These are phyloP conservation scores for Cercophora sp. DNA, from an alignment of 495 filamentous ascomycete genomes.

Conservation along the genomic window DNA sequence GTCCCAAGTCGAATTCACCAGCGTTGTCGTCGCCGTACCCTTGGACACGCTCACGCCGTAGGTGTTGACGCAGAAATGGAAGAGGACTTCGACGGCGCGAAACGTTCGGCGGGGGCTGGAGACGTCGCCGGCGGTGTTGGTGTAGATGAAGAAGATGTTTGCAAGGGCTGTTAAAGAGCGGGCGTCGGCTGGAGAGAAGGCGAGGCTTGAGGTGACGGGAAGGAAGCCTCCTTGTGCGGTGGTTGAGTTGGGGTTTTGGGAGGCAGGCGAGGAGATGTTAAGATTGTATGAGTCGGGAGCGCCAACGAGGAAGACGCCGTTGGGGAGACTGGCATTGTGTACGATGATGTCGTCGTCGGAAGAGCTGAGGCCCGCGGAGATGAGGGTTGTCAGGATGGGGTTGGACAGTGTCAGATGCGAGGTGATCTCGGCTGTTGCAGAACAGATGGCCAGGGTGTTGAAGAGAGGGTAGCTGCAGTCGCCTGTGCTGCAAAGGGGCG, in stretches of 20 bases:
- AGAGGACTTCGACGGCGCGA: slow-evolving; percentile 25
- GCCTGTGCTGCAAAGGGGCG: slow-evolving; percentile 37
- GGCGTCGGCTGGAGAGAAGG: slow-evolving; percentile 17
- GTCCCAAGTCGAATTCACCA: slow-evolving; percentile 18
- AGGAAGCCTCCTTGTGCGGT: slow-evolving; percentile 12
- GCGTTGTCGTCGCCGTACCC: slow-evolving; percentile 14
- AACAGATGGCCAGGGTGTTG: slow-evolving; percentile 45
- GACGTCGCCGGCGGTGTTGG: too few relatives aligned
- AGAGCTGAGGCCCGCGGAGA: background rate
- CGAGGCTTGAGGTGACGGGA: slow-evolving; percentile 15
- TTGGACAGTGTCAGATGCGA: slow-evolving; percentile 20
- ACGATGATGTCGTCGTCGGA: background rate
- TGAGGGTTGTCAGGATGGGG: background rate
- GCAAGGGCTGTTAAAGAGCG: slow-evolving; percentile 15
- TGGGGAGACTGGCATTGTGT: slow-evolving; percentile 21
- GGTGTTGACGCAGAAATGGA: slow-evolving; percentile 30
- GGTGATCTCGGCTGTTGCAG: slow-evolving; percentile 35
- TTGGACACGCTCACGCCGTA: slow-evolving; percentile 14
- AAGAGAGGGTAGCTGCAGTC: slow-evolving; percentile 43
- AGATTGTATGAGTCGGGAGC: slow-evolving; percentile 17
- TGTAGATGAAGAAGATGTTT: slow-evolving; percentile 26
- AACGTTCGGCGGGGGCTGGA: too few relatives aligned
- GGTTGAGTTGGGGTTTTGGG: background rate
- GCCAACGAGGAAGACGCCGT: slow-evolving; percentile 21
- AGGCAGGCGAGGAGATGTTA: slow-evolving; percentile 20